A percentile compares a stretch with the other conserved stretches of the same genome.
Conservation (phyloP, 352 stramenopile genomes). For the Elongisporangium senticosum region DNA sequence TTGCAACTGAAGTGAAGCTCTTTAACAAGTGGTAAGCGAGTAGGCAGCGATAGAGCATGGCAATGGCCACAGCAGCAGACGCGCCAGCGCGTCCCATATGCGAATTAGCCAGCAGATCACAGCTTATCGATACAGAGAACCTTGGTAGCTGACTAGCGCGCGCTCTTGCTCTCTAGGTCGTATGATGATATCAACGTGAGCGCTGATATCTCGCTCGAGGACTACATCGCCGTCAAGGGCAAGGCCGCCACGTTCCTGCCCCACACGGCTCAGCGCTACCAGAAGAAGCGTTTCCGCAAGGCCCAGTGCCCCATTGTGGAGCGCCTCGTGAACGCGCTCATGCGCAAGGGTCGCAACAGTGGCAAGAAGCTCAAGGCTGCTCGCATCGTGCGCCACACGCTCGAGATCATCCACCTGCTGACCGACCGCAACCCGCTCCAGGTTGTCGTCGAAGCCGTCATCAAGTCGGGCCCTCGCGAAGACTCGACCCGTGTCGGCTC, state of each 20-base stretch:
- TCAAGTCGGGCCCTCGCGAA: slow-evolving; percentile 96
- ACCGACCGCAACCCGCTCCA: slow-evolving; percentile 99
- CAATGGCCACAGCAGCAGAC: neutral
- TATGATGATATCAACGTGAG: slow-evolving; percentile 99
- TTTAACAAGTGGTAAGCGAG: slow-evolving; percentile 93
- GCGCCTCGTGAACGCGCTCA: slow-evolving; percentile 95
- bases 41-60: neutral
- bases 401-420: slow-evolving; percentile 99
- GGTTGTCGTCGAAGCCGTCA: slow-evolving; percentile 90
- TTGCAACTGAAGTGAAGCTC: slow-evolving; percentile 92
- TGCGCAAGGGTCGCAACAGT: slow-evolving; percentile 98
- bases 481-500: slow-evolving; percentile 99
- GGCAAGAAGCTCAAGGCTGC: slow-evolving; percentile 99
- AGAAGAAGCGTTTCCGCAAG: slow-evolving; percentile 99
- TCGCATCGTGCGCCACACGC: slow-evolving; percentile 98
- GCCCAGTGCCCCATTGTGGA: slow-evolving; percentile 99
- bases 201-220: slow-evolving; percentile 96
- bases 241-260: slow-evolving; percentile 98
- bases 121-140: slow-evolving; percentile 10
- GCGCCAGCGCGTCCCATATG: neutral
- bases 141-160: slow-evolving; percentile 17
- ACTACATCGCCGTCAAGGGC: slow-evolving; percentile 99
- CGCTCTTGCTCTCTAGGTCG: slow-evolving; percentile 57
- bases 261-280: slow-evolving; percentile 99
- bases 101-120: neutral